These are phyloP conservation scores for Henningerozyma blattae DNA, from an alignment of 805 yeast genomes.

Conservation along the genomic window DNA sequence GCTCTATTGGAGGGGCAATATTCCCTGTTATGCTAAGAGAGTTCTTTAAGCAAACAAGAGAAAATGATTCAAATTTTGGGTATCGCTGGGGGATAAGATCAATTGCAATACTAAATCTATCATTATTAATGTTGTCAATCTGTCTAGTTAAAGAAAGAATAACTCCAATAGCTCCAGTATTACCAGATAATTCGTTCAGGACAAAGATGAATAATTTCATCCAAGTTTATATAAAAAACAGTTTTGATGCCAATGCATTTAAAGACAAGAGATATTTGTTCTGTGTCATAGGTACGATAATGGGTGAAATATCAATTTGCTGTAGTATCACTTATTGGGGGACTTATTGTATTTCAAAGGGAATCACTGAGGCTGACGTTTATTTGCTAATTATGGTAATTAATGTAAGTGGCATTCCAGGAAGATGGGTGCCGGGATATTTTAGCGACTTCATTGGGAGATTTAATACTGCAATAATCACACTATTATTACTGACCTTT, in stretches of 20 bases:
- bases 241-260: slow-evolving; percentile 27
- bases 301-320: slow-evolving; percentile 35
- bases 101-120: slow-evolving; percentile 33
- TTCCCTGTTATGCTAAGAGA: slow-evolving; percentile 42
- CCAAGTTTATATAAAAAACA: slow-evolving; percentile 20
- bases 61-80: slow-evolving; percentile 26
- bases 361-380: slow-evolving; percentile 28
- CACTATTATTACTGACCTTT: slow-evolving; percentile 20
- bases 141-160: slow-evolving; percentile 32
- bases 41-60: slow-evolving; percentile 24
- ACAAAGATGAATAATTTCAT: slow-evolving; percentile 9
- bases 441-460: slow-evolving; percentile 39
- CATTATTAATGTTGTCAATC: slow-evolving; percentile 24
- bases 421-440: slow-evolving; percentile 33
- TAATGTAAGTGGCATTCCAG: slow-evolving; percentile 31
- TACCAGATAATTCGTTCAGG: slow-evolving; percentile 23
- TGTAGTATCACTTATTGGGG: slow-evolving; percentile 37
- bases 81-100: slow-evolving; percentile 47
- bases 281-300: slow-evolving; percentile 32
- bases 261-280: slow-evolving; percentile 33
- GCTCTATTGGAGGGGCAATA: slow-evolving; percentile 41
- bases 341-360: slow-evolving; percentile 37
- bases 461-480: slow-evolving; percentile 37
- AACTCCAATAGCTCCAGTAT: slow-evolving; percentile 14
- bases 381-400: slow-evolving; percentile 36